Evolutionary conservation across 805 yeast species (phyloP).

Genomic region (Nadsonia fulvescens): DNA sequence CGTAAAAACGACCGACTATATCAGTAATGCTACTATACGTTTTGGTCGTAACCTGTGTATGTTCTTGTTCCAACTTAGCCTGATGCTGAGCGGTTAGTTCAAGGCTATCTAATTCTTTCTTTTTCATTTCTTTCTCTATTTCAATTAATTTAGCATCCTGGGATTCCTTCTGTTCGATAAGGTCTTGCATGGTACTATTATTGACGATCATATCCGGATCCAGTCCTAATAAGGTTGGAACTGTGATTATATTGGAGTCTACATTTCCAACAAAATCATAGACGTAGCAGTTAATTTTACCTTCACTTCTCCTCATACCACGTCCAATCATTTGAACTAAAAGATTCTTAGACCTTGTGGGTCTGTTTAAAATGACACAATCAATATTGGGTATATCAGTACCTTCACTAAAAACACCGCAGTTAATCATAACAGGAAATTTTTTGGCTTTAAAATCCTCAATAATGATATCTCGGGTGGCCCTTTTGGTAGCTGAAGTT

Average conservation of each 20-base stretch:
- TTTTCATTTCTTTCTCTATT: too few species aligned
- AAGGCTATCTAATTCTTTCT: too few species aligned
- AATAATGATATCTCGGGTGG: conserved; percentile 33
- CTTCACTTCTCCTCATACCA: conserved; percentile 50
- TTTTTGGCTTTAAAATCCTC: conserved; percentile 42
- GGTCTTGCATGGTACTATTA: too few species aligned
- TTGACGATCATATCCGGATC: conserved; percentile 2
- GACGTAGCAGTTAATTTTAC: conserved; percentile 51
- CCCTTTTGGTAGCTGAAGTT: conserved; percentile 41
- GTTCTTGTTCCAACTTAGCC: too few species aligned
- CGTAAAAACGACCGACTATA: too few species aligned
- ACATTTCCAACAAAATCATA: conserved; percentile 56
- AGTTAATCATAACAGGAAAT: conserved; percentile 63
- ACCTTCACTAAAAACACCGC: conserved; percentile 86
- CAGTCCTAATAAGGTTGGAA: conserved; percentile 31
- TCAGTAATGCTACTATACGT: too few species aligned
- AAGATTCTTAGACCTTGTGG: conserved; percentile 57
- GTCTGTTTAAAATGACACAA: conserved; percentile 58
- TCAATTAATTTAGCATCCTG: too few species aligned
- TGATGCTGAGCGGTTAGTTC: too few species aligned
- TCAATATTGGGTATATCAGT: conserved; percentile 87
- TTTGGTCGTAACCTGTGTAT: too few species aligned
- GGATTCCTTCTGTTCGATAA: too few species aligned
- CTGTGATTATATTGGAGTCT: conserved; percentile 31
- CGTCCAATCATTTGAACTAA: conserved; percentile 83